phyloP scores from a whole-genome alignment of 164 flowering plant genomes.

The Platanus orientalis region DNA sequence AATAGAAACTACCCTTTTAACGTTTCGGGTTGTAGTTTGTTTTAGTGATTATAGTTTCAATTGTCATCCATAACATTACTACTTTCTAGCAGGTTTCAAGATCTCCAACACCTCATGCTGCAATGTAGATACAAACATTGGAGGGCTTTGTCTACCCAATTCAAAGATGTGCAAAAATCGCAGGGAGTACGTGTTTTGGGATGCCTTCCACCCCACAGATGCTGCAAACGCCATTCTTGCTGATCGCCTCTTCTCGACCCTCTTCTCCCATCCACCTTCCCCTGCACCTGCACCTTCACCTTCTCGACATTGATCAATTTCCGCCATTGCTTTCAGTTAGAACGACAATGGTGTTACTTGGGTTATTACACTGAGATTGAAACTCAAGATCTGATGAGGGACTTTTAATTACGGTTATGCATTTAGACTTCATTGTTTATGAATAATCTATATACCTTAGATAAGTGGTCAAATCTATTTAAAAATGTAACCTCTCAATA shows the following conservation, averaged over 20 bases:
- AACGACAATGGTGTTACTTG: too few relatives aligned
- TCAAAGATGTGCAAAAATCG: constrained; percentile 61
- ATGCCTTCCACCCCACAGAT: constrained; percentile 83
- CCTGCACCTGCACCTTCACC: constrained; percentile 16
- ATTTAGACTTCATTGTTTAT: too few relatives aligned
- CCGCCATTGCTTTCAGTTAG: too few relatives aligned
- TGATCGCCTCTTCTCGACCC: constrained; percentile 36
- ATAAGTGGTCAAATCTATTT: too few relatives aligned
- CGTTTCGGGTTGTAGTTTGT: not conserved
- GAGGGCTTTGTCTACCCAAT: constrained; percentile 71
- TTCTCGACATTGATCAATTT: not conserved
- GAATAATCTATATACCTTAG: too few relatives aligned
- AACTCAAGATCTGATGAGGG: too few relatives aligned
- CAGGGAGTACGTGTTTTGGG: constrained; percentile 75
- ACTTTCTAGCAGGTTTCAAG: constrained; percentile 54
- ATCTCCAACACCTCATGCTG: constrained; percentile 72
- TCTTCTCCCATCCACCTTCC: constrained; percentile 21
- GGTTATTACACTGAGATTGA: too few relatives aligned
- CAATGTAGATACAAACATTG: constrained; percentile 59
- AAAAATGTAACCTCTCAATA: too few relatives aligned
- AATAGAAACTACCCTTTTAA: too few relatives aligned
- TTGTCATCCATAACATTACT: not conserved
- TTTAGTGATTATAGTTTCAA: too few relatives aligned
- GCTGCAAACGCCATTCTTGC: constrained; percentile 74
- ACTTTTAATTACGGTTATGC: too few relatives aligned